phyloP scores from a whole-genome alignment of 805 yeast species.

The Ogataea angusta region DNA sequence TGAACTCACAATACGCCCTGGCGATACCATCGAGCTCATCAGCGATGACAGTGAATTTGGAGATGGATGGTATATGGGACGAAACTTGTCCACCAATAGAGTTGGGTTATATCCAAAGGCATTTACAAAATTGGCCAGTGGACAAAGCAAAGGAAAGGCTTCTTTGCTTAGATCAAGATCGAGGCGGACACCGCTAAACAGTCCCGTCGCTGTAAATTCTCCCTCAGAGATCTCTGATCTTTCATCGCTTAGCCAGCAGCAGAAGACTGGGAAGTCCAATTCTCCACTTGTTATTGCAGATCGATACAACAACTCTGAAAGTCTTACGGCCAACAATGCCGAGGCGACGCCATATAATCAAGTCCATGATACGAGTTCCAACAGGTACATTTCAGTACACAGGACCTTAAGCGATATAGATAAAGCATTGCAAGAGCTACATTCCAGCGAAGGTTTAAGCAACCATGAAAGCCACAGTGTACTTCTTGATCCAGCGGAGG shows the following conservation, averaged over 20 bases:
- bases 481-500: constrained; percentile 45
- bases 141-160: constrained; percentile 28
- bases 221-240: constrained; percentile 9
- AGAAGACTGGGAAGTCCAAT: not conserved
- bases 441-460: constrained; percentile 19
- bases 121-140: constrained; percentile 51
- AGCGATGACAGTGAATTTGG: constrained; percentile 91
- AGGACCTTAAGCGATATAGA: constrained; percentile 70
- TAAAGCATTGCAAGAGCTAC: constrained; percentile 63
- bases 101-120: constrained; percentile 91
- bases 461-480: not conserved
- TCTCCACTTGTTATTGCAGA: not conserved
- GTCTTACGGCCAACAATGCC: not conserved
- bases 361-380: not conserved
- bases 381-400: constrained; percentile 39
- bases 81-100: constrained; percentile 62
- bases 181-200: constrained; percentile 40
- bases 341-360: too few species aligned
- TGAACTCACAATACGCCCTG: constrained; percentile 75
- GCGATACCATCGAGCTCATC: constrained; percentile 83
- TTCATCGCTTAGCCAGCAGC: constrained; percentile 8
- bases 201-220: constrained; percentile 24
- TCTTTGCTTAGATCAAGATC: constrained; percentile 56
- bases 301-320: not conserved
- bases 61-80: constrained; percentile 97